Evolutionary conservation across 192 early-diverging fungal genomes (phyloP).

Genomic region (Coemansia sp.): DNA sequence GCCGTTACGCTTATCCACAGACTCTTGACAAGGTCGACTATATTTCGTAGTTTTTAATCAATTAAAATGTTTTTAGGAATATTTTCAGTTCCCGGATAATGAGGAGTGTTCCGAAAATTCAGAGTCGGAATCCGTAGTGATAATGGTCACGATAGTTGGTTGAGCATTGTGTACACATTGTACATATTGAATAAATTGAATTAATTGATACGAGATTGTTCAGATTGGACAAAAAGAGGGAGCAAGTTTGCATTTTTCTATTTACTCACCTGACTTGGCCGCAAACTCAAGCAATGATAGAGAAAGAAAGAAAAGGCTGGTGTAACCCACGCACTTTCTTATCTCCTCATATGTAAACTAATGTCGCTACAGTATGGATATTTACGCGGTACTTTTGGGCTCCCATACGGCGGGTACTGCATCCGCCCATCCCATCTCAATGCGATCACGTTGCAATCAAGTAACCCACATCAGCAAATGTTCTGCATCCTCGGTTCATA

Average conservation of each 20-base stretch:
- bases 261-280: too few species aligned
- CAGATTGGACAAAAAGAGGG: too few species aligned
- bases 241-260: too few species aligned
- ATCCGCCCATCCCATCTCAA: conserved; percentile 16
- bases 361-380: conserved; percentile 43
- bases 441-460: conserved; percentile 25
- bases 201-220: too few species aligned
- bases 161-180: too few species aligned
- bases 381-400: conserved; percentile 48
- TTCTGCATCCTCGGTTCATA: conserved; percentile 43
- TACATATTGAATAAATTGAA: too few species aligned
- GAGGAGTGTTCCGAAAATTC: too few species aligned
- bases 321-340: not conserved
- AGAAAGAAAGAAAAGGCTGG: not conserved
- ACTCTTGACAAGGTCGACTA: conserved; percentile 25
- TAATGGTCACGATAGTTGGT: too few species aligned
- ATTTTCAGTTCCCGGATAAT: too few species aligned
- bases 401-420: conserved; percentile 53
- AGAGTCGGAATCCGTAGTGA: too few species aligned
- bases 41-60: conserved; percentile 12
- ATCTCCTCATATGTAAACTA: not conserved
- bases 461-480: conserved; percentile 32
- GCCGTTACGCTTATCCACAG: conserved; percentile 20
- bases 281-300: not conserved
- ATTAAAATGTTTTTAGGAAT: too few species aligned